A percentile compares a stretch with the other conserved stretches of the same genome.
Conservation (phyloP, 306 rosid species). For the Phaseolus lunatus region DNA sequence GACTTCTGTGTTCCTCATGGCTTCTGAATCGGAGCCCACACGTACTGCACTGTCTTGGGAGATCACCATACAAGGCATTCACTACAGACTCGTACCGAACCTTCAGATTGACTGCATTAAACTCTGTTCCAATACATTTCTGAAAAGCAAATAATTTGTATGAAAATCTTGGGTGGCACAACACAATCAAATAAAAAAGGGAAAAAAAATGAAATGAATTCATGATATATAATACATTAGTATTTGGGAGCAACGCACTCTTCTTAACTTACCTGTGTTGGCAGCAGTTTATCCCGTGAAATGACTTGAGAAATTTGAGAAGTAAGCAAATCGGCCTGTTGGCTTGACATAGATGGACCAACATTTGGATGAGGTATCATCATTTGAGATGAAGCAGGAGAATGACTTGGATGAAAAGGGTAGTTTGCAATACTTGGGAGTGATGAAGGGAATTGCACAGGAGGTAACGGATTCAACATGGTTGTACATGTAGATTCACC, state of each 20-base stretch:
- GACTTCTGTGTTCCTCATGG: conserved; percentile 92
- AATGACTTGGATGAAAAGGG: conserved; percentile 66
- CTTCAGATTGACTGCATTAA: conserved; percentile 76
- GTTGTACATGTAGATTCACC: conserved; percentile 51
- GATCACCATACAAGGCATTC: conserved; percentile 74
- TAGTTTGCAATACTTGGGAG: conserved; percentile 51
- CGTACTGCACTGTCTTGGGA: conserved; percentile 89
- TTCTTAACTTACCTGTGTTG: conserved; percentile 61
- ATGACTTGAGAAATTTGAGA: conserved; percentile 87
- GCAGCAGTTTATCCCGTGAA: conserved; percentile 62
- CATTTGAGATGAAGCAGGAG: conserved; percentile 60
- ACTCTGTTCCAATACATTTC: conserved; percentile 88
- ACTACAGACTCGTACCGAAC: conserved; percentile 81
- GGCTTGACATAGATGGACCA: conserved; percentile 55
- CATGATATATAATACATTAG: conserved; percentile 52
- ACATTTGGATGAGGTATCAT: conserved; percentile 51
- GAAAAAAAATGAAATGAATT: conserved; percentile 20
- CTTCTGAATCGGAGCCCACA: conserved; percentile 89
- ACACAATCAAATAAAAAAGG: conserved; percentile 36
- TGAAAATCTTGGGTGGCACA: conserved; percentile 12
- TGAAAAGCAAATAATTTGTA: conserved; percentile 43
- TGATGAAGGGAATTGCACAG: conserved; percentile 53
- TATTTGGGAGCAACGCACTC: neutral
- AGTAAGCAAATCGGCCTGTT: conserved; percentile 70
- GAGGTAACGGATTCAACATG: conserved; percentile 53